Percentiles rank a stretch among this genome's conserved stretches.
Conservation (phyloP, 768 basidiomycete species). For the Naematelia aurantialba region DNA sequence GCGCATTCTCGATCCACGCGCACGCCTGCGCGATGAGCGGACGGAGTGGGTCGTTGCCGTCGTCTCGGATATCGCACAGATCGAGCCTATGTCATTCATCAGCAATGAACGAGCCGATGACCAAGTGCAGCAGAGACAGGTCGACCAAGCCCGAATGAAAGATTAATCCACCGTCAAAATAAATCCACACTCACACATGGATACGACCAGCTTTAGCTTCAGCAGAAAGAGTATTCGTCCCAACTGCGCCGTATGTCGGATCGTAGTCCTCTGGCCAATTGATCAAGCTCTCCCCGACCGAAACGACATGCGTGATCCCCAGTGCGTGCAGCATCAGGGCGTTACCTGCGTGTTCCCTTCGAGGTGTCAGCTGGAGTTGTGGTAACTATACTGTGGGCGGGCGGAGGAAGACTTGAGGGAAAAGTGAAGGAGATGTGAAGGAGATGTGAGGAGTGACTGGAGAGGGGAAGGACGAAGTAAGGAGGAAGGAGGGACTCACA, state of each 20-base stretch:
- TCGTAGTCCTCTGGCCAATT: constrained; percentile 62
- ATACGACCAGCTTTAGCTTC: constrained; percentile 26
- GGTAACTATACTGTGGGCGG: constrained; percentile 8
- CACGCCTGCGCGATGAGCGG: constrained; percentile 83
- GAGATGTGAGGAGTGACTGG: too few relatives aligned
- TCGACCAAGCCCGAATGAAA: background rate
- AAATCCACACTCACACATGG: too few relatives aligned
- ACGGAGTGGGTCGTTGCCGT: constrained; percentile 90
- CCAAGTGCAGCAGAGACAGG: constrained; percentile 13
- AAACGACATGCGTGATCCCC: constrained; percentile 94
- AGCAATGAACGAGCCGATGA: too few relatives aligned
- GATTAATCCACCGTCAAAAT: constrained; percentile 12
- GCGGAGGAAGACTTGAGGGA: constrained; percentile 12
- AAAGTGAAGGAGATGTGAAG: background rate
- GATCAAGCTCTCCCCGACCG: constrained; percentile 90
- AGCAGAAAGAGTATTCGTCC: constrained; percentile 25
- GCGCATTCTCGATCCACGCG: constrained; percentile 86
- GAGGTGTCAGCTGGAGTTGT: constrained; percentile 10
- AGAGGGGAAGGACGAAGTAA: background rate
- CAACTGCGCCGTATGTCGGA: constrained; percentile 39
- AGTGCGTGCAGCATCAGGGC: constrained; percentile 93
- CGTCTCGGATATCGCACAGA: constrained; percentile 67
- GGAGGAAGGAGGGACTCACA: constrained; percentile 51
- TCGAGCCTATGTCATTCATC: too few relatives aligned
- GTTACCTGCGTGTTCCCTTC: constrained; percentile 88